A percentile compares a stretch with the other conserved stretches of the same genome.
Conservation (phyloP, 75 land plant species). For the Sequoiadendron giganteum region DNA sequence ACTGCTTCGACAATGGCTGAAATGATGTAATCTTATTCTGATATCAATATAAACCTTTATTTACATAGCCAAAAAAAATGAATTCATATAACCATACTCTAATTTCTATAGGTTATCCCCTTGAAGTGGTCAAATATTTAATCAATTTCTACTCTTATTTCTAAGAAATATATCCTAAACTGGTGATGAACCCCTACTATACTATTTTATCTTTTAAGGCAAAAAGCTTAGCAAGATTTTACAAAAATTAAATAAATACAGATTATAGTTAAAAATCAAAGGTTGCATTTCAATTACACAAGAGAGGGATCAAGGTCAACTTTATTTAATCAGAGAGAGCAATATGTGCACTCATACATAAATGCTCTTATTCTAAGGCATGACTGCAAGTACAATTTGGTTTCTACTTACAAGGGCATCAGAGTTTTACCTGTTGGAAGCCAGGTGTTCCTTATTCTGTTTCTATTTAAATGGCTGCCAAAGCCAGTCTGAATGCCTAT, state of each 20-base stretch:
- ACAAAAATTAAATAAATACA: background rate
- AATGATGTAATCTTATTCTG: too few species aligned
- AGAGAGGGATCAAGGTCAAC: background rate
- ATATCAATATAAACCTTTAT: too few species aligned
- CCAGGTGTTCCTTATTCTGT: constrained; percentile 73
- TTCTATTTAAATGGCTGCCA: constrained; percentile 69
- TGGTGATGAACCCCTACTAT: background rate
- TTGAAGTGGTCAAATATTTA: too few species aligned
- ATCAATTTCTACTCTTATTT: too few species aligned
- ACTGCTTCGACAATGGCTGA: too few species aligned
- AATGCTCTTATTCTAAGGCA: background rate
- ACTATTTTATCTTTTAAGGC: background rate
- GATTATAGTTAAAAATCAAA: background rate
- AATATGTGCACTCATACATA: background rate
- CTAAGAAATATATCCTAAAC: too few species aligned
- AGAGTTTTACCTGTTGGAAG: constrained; percentile 70
- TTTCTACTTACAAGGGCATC: background rate
- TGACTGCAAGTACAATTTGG: background rate
- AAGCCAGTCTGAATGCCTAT: constrained; percentile 93
- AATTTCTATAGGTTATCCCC: too few species aligned
- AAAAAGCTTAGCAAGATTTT: background rate
- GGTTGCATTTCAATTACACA: background rate
- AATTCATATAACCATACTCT: too few species aligned
- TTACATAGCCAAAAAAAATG: too few species aligned
- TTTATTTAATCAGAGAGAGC: background rate